Conservation (phyloP, 371 early-diverging fungal species). For the Rhizoclosmatium hyalinum region DNA sequence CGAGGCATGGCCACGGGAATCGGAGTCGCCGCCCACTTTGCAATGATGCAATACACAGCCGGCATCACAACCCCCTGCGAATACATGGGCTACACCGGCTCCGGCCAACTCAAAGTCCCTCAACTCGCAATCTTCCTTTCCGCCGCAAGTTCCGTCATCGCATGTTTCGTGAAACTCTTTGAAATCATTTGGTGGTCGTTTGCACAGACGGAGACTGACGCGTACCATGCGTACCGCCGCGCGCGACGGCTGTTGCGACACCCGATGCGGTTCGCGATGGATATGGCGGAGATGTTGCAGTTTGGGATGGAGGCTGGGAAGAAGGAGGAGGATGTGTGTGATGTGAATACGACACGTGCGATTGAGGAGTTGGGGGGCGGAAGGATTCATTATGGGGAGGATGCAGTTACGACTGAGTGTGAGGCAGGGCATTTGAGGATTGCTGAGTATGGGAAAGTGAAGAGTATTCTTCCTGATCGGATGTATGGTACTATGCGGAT, state of each 20-base stretch:
- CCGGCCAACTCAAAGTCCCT: slow-evolving; percentile 7
- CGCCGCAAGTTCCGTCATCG: neutral
- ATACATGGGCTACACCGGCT: slow-evolving; percentile 18
- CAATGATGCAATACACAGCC: slow-evolving; percentile 18
- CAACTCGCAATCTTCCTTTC: slow-evolving; percentile 14
- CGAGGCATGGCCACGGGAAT: slow-evolving; percentile 9
- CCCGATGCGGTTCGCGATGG: slow-evolving; percentile 25
- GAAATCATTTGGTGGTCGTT: slow-evolving; percentile 28
- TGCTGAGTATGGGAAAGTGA: slow-evolving; percentile 26
- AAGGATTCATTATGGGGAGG: slow-evolving; percentile 15
- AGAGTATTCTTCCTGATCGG: neutral
- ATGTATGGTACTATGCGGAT: neutral
- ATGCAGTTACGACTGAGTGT: neutral
- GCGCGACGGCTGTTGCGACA: slow-evolving; percentile 11
- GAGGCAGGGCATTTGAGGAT: slow-evolving; percentile 16
- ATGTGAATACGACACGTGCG: slow-evolving; percentile 7
- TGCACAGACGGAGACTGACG: slow-evolving; percentile 11
- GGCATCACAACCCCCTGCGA: slow-evolving; percentile 12
- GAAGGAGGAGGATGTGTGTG: slow-evolving; percentile 11
- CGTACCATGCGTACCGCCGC: slow-evolving; percentile 14
- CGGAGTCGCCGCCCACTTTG: slow-evolving; percentile 23
- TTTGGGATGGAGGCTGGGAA: neutral
- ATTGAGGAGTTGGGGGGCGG: slow-evolving; percentile 1
- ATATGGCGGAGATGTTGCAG: slow-evolving; percentile 21
- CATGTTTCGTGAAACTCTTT: slow-evolving; percentile 20